Conservation (phyloP, 768 basidiomycete species). For the Lactarius sp. region DNA sequence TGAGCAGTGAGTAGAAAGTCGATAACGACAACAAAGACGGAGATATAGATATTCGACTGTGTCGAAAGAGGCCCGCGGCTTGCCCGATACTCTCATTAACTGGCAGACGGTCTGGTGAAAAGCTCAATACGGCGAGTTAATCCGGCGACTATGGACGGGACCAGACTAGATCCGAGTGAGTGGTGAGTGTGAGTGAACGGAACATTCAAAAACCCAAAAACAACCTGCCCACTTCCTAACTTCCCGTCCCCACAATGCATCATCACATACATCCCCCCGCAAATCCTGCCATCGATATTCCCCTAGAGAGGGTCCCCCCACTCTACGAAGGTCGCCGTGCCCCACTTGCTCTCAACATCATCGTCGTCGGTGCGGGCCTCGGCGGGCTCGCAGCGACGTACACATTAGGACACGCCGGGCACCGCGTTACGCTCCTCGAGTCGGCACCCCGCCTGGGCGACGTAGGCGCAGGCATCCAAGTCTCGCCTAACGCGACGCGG, state of each 20-base stretch:
- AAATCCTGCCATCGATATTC: background rate
- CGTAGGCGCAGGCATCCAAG: conserved; percentile 42
- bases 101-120: no score
- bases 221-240: no score
- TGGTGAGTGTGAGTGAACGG: no score
- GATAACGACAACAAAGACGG: no score
- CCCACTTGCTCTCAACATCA: conserved; percentile 34
- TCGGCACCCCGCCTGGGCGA: conserved; percentile 37
- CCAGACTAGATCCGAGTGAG: background rate
- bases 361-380: conserved; percentile 41
- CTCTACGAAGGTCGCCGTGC: conserved; percentile 34
- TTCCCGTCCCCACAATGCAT: background rate
- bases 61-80: no score
- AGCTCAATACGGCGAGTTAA: no score
- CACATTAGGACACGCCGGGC: conserved; percentile 38
- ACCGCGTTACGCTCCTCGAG: conserved; percentile 39
- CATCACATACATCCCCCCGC: background rate
- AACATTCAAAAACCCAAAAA: background rate
- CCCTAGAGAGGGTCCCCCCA: conserved; percentile 21
- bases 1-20: no score
- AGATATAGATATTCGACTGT: no score
- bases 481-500: conserved; percentile 39
- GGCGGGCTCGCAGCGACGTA: conserved; percentile 40
- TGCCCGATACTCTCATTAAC: no score
- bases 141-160: no score